These are phyloP conservation scores for Sphaerostilbella broomeana DNA, from an alignment of 2,329 filamentous ascomycete species.

Conservation along the genomic window DNA sequence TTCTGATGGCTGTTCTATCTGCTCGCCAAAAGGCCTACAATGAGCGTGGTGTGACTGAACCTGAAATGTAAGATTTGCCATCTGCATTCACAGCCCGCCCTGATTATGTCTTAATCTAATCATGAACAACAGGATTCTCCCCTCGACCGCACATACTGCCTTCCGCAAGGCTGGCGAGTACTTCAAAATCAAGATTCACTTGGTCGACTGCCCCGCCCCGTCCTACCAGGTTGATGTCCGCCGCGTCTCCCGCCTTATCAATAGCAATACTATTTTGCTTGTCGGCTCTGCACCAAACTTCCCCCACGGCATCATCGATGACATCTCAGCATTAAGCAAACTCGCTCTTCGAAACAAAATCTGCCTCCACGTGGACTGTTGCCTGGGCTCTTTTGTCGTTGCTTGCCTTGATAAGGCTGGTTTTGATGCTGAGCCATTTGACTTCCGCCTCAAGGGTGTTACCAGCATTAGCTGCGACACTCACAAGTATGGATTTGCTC, in stretches of 20 bases:
- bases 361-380: constrained; percentile 95
- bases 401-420: constrained; percentile 90
- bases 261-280: constrained; percentile 86
- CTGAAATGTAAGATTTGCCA: constrained; percentile 70
- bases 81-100: too few relatives aligned
- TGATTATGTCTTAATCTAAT: background rate
- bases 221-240: constrained; percentile 75
- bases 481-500: constrained; percentile 98
- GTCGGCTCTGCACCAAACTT: constrained; percentile 97
- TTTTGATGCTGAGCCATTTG: constrained; percentile 81
- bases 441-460: constrained; percentile 90
- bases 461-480: constrained; percentile 96
- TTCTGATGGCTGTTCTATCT: constrained; percentile 88
- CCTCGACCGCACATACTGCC: constrained; percentile 88
- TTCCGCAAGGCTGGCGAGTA: constrained; percentile 94
- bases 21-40: constrained; percentile 82
- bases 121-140: constrained; percentile 63
- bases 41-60: constrained; percentile 83
- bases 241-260: constrained; percentile 76
- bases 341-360: constrained; percentile 73
- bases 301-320: constrained; percentile 95
- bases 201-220: constrained; percentile 80
- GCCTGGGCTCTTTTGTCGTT: constrained; percentile 89
- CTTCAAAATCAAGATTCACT: constrained; percentile 92
- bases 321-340: constrained; percentile 77